Evolutionary conservation across 768 basidiomycete genomes (phyloP), one percentile per base, ranked within the genome.

Genomic region (Pholiota conissans): DNA sequence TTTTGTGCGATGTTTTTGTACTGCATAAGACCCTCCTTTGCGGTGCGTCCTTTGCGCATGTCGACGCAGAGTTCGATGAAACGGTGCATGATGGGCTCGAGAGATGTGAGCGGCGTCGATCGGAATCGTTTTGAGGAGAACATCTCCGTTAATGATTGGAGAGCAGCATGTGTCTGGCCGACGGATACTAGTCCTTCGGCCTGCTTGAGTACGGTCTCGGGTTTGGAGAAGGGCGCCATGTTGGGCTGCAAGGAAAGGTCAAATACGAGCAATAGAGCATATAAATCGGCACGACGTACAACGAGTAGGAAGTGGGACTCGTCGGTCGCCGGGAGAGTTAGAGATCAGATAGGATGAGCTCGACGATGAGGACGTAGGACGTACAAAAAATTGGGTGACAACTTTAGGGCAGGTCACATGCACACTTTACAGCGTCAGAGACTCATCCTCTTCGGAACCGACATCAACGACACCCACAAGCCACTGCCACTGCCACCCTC

Each of bases 1-100:
- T 95, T 94, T 68, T 99, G 96, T 0, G 94, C 94, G 64, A 97
- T 94, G 71, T 98, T 98, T 78, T 97, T 98, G 84, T 93, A 97
- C 69, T 93, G 90, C 87, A 96, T 93, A 48, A 98, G 84, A 22
- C 93, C 95, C 69, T 95, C 94, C 73, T 96, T 95, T 22, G 95
- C 95, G 26, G 91, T 89, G 26, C 93, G 83, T 0, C 95, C 95
- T 73, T 95, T 95, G 63, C 93, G 85, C 83, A 97, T 88, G 60
- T 93, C 89, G 59, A 98, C 94, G 70, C 94, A 98, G 48, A 99
- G 90, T 68, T 95, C 92, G 76, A 98, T 86, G 76, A 96, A 98
- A 57, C 93, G 90, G 63, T 93, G 76, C 82, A 98, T 90, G 73
- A 98, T 97, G 52, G 97, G 97, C 71, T 98, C 96, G 48, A 98